phyloP scores from a whole-genome alignment of 2,329 filamentous ascomycete species.

The Colletotrichum nymphaeae region DNA sequence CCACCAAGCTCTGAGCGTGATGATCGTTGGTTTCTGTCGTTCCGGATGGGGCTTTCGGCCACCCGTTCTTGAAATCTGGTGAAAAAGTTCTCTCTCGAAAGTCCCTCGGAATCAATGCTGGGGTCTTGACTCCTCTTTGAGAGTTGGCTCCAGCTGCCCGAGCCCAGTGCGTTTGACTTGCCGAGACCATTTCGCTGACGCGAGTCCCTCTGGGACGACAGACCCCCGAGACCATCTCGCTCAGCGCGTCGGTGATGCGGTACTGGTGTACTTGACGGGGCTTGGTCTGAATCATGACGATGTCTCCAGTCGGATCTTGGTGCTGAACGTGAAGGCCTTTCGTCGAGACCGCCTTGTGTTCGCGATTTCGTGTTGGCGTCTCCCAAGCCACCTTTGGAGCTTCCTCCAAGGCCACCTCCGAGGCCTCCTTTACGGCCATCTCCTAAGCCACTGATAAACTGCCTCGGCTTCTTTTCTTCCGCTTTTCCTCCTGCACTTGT shows the following conservation, averaged over 20 bases:
- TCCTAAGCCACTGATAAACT: not conserved
- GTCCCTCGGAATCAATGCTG: not conserved
- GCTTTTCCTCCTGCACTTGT: not conserved
- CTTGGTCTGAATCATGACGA: constrained; percentile 1
- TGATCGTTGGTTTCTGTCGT: not conserved
- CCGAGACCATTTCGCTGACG: not conserved
- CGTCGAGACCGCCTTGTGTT: constrained; percentile 2
- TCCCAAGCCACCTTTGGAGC: not conserved
- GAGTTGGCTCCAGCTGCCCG: constrained; percentile 14
- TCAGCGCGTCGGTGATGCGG: constrained; percentile 19
- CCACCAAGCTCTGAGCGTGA: not conserved
- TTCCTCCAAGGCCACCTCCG: not conserved
- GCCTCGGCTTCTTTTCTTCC: not conserved
- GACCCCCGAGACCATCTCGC: not conserved
- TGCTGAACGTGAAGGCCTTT: not conserved
- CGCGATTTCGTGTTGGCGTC: not conserved
- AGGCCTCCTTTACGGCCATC: not conserved
- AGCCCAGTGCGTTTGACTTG: not conserved
- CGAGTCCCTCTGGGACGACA: not conserved
- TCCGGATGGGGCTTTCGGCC: not conserved
- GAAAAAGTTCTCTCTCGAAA: constrained; percentile 18
- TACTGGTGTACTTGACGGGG: constrained; percentile 6
- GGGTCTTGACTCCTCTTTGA: not conserved
- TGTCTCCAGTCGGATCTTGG: constrained; percentile 22
- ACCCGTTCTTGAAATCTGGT: constrained; percentile 12